Conservation (phyloP, 2,329 filamentous ascomycete genomes). For the Shiraia sp. region DNA sequence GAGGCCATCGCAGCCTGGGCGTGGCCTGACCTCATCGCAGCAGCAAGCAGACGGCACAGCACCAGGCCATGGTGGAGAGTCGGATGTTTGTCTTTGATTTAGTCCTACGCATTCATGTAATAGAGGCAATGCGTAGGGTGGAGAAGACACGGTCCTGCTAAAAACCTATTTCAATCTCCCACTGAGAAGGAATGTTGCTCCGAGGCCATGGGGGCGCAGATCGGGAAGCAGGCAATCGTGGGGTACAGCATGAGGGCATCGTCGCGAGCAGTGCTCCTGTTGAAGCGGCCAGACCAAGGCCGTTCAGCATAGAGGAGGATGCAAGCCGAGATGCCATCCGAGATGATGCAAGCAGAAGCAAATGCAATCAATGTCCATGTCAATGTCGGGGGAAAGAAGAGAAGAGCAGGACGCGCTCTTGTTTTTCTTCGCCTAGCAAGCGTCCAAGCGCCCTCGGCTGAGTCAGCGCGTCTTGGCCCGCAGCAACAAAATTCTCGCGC, state of each 20-base stretch:
- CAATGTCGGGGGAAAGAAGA: slow-evolving; percentile 8
- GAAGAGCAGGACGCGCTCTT: slow-evolving; percentile 7
- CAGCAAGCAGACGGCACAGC: not conserved
- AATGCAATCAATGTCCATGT: no score
- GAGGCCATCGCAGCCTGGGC: not conserved
- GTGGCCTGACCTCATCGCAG: slow-evolving; percentile 3
- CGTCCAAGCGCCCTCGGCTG: slow-evolving; percentile 14
- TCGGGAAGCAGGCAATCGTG: slow-evolving; percentile 58
- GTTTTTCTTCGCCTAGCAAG: no score
- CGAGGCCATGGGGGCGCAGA: slow-evolving; percentile 50
- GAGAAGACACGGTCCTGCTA: slow-evolving; percentile 59
- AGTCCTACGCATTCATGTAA: slow-evolving; percentile 51
- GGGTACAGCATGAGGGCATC: slow-evolving; percentile 23
- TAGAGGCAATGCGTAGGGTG: slow-evolving; percentile 52
- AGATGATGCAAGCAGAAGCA: no score
- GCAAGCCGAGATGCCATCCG: not conserved
- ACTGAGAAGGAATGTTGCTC: slow-evolving; percentile 56
- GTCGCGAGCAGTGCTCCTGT: slow-evolving; percentile 9
- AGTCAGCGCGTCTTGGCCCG: slow-evolving; percentile 20
- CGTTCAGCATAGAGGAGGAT: slow-evolving; percentile 9
- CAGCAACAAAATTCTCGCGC: slow-evolving; percentile 19
- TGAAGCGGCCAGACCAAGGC: slow-evolving; percentile 21
- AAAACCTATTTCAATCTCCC: slow-evolving; percentile 56
- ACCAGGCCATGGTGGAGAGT: not conserved
- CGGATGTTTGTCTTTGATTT: slow-evolving; percentile 52